Conservation (phyloP, 1,284 basidiomycete species). For the Termitomyces sp. region DNA sequence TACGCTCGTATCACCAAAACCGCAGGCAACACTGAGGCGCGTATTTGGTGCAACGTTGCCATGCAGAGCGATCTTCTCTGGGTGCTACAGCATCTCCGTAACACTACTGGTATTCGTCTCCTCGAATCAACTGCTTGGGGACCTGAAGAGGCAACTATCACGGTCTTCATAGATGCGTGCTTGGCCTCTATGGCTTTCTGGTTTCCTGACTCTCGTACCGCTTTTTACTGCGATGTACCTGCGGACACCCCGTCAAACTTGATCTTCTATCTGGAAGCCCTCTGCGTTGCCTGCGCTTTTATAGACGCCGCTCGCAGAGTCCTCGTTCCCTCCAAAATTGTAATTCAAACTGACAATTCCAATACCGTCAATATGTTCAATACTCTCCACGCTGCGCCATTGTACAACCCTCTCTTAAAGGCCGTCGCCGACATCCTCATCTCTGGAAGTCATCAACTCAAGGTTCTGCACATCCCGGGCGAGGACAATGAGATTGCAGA, state of each 20-base stretch:
- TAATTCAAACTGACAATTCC: conserved; percentile 29
- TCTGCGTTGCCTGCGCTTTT: not conserved
- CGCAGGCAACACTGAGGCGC: conserved; percentile 23
- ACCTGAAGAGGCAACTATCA: conserved; percentile 6
- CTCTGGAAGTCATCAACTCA: not conserved
- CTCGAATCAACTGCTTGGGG: conserved; percentile 15
- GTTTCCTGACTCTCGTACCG: not conserved
- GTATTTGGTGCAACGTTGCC: too few species aligned
- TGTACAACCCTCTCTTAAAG: not conserved
- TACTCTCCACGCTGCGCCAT: conserved; percentile 15
- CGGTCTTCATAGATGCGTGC: conserved; percentile 22
- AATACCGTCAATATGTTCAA: conserved; percentile 34
- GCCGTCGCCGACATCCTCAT: not conserved
- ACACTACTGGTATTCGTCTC: conserved; percentile 13
- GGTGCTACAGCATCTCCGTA: conserved; percentile 5
- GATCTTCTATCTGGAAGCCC: conserved; percentile 4
- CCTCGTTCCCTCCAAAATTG: conserved; percentile 5
- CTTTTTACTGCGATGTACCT: too few species aligned
- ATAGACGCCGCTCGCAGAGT: not conserved
- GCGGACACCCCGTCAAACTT: too few species aligned
- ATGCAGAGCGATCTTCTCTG: too few species aligned
- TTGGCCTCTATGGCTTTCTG: conserved; percentile 14
- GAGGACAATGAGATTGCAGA: not conserved
- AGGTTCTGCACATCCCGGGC: conserved; percentile 1
- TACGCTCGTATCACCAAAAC: conserved; percentile 29